phyloP scores from a whole-genome alignment of 768 basidiomycete species.

The Termitomyces sp. region DNA sequence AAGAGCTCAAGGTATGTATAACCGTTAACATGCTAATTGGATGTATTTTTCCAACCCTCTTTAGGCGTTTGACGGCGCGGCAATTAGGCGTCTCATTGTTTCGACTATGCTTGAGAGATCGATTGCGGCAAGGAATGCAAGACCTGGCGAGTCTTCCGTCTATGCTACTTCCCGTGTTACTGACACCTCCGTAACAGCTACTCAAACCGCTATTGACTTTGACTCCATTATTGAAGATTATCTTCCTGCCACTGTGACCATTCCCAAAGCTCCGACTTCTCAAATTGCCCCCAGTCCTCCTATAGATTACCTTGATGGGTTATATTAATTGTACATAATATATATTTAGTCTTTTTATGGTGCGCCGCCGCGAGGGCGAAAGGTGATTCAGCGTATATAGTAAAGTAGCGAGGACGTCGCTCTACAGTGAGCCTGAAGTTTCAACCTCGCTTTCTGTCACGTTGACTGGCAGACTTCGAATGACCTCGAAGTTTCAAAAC shows the following conservation, averaged over 20 bases:
- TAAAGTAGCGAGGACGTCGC: too few species aligned
- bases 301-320: constrained; percentile 35
- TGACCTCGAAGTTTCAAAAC: too few species aligned
- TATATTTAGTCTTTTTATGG: background rate
- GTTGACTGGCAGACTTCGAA: too few species aligned
- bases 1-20: constrained; percentile 21
- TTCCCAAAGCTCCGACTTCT: constrained; percentile 16
- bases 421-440: too few species aligned
- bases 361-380: background rate
- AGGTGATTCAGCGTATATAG: too few species aligned
- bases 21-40: background rate
- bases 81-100: constrained; percentile 63
- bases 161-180: background rate
- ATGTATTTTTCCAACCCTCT: background rate
- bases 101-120: constrained; percentile 52
- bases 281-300: constrained; percentile 18
- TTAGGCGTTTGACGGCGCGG: constrained; percentile 56
- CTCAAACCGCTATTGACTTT: constrained; percentile 47
- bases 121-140: constrained; percentile 39
- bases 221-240: constrained; percentile 77
- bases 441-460: too few species aligned
- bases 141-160: constrained; percentile 29
- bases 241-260: constrained; percentile 30
- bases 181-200: constrained; percentile 23
- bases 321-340: constrained; percentile 23